Conservation (phyloP, 2,329 filamentous ascomycete species). For the Samsoniella hepiali region DNA sequence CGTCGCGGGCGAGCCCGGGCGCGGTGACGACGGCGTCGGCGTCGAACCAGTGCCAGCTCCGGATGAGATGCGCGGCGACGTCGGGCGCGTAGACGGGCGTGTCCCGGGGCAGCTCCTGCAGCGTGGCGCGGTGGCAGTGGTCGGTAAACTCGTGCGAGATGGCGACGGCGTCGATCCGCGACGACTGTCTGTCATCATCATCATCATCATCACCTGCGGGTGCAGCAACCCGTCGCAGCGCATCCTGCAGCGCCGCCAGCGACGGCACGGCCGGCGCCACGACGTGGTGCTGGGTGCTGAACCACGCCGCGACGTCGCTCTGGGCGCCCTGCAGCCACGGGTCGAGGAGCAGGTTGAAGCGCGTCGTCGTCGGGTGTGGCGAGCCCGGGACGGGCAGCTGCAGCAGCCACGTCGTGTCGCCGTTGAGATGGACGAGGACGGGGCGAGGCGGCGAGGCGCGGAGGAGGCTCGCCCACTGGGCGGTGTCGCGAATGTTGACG, state of each 20-base stretch:
- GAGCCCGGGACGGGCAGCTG: no score
- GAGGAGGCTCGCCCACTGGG: conserved; percentile 24
- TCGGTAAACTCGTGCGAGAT: conserved; percentile 67
- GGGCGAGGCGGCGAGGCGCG: conserved; percentile 26
- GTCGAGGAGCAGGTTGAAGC: conserved; percentile 63
- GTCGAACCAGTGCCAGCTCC: conserved; percentile 58
- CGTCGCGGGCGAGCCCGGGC: conserved; percentile 39
- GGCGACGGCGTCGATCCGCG: conserved; percentile 55
- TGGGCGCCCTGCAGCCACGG: conserved; percentile 63
- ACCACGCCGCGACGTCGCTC: conserved; percentile 61
- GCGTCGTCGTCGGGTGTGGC: conserved; percentile 41
- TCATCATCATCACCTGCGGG: no score
- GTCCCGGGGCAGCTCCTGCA: conserved; percentile 49
- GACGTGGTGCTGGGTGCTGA: conserved; percentile 63
- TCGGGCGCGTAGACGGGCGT: conserved; percentile 59
- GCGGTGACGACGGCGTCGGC: conserved; percentile 47
- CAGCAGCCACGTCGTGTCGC: conserved; percentile 65
- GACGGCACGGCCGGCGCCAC: conserved; percentile 51
- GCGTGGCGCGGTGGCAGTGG: conserved; percentile 61
- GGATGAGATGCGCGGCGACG: conserved; percentile 55
- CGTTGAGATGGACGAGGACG: conserved; percentile 62
- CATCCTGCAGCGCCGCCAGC: conserved; percentile 51
- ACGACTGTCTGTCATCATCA: no score
- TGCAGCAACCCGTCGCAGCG: conserved; percentile 47
- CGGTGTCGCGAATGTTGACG: conserved; percentile 20